Evolutionary conservation across 2,329 filamentous ascomycete genomes (phyloP), one percentile per base, ranked within the genome.

Genomic region (Aureobasidium zeae): DNA sequence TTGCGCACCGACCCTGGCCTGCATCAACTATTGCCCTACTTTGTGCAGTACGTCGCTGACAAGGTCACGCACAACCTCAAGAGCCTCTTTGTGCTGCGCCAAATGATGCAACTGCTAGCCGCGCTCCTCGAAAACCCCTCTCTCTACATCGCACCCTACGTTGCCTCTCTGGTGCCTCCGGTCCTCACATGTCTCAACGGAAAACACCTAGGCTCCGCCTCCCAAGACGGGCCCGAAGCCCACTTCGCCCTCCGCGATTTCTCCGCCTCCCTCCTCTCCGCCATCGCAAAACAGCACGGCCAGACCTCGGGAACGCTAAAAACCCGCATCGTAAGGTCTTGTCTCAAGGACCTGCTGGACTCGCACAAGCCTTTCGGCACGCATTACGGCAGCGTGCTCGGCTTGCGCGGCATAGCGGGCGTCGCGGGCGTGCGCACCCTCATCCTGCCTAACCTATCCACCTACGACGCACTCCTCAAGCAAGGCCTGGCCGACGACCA

Each of bases 11-110:
- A 98, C 57, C 87, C 91, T 0, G 89, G 89, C 26, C 76, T 96
- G 28, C 91, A 98, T 60, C 91, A 98, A 64, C 77, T 98, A 8
- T 80, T 94, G 20, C 91, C 91, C 0, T 98, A 98, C 65, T 95
- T 96, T 56, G 82, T 94, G 48, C 87, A 93, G 61, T 96, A 94
- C 62, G 83, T 96, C 55, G 82, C 87, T 15, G 89, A 95, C 61
- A 91, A 94, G 63, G 86, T 98, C 38, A 96, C 91, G 1, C 91
- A 98, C 62, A 83, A 81, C 53, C 74, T 94, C 51, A 88, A 94
- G 64, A 85, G 94, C 61, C 74, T 88, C 2, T 95, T 95, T 59
- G 78, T 87, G 4, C 72, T 98, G 16, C 81, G 79, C 15, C 86
- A 93, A 61, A 91, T 94, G 77, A 89, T 98, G 83, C 81, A 87